A percentile compares a stretch with the other conserved stretches of the same genome.
These are phyloP conservation scores for Prillingera fragicola DNA, from an alignment of 1,284 basidiomycete genomes.

Conservation along the genomic window DNA sequence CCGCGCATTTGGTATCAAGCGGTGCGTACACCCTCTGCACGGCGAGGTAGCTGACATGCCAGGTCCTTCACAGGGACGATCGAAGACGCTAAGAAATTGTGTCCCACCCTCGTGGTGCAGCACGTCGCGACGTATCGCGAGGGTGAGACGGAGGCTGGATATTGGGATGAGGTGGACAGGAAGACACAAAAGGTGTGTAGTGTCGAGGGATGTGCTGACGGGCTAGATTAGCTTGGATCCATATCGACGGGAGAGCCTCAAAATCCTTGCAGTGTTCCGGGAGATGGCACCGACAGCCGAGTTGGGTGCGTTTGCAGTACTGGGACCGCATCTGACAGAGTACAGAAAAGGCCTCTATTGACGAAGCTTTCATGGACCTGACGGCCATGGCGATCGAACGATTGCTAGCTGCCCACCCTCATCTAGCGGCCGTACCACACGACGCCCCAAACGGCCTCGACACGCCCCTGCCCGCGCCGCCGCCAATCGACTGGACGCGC, in stretches of 20 bases:
- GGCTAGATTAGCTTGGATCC: conserved; percentile 83
- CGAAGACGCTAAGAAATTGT: conserved; percentile 74
- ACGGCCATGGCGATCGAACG: conserved; percentile 68
- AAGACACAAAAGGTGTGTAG: conserved; percentile 80
- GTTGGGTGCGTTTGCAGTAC: conserved; percentile 53
- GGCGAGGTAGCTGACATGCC: neutral
- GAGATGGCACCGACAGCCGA: conserved; percentile 64
- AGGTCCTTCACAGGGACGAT: conserved; percentile 37
- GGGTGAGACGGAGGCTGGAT: conserved; percentile 79
- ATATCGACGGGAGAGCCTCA: conserved; percentile 83
- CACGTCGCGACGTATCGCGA: conserved; percentile 89
- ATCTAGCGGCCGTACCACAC: conserved; percentile 64
- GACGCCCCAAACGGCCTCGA: conserved; percentile 69
- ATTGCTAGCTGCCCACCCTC: conserved; percentile 67
- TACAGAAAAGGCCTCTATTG: conserved; percentile 66
- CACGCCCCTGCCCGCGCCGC: conserved; percentile 72
- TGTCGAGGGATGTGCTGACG: neutral
- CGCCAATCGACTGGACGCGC: conserved; percentile 60
- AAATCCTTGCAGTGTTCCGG: conserved; percentile 81
- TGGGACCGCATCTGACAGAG: conserved; percentile 4
- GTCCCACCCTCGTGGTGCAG: conserved; percentile 75
- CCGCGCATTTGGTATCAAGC: conserved; percentile 78
- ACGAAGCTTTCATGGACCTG: conserved; percentile 80
- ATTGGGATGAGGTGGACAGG: conserved; percentile 79
- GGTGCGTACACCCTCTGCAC: conserved; percentile 38